Conservation (phyloP, 2,329 filamentous ascomycete genomes). For the Claviceps sp. region DNA sequence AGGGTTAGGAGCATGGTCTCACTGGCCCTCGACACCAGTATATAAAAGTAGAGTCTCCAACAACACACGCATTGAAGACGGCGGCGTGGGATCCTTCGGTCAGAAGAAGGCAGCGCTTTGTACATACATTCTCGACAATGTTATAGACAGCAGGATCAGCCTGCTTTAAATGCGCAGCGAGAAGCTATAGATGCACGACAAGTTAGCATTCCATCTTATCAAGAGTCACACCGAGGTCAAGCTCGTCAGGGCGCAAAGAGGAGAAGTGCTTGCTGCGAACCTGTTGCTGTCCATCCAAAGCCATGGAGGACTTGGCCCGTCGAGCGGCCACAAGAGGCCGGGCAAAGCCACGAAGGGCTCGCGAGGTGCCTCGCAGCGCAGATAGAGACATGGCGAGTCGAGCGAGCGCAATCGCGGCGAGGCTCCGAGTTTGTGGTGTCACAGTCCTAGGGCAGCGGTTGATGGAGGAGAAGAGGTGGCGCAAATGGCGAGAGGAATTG, state of each 20-base stretch:
- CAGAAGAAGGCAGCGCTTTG: not conserved
- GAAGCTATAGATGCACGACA: slow-evolving; percentile 47
- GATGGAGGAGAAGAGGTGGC: not conserved
- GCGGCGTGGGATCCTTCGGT: not conserved
- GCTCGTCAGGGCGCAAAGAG: not conserved
- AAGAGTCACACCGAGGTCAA: not conserved
- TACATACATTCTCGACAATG: slow-evolving; percentile 72
- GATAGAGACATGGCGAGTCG: slow-evolving; percentile 30
- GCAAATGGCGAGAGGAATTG: no score
- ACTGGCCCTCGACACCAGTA: no score
- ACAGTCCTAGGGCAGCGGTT: not conserved
- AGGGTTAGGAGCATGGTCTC: not conserved
- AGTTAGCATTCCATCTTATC: slow-evolving; percentile 6
- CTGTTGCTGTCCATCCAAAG: slow-evolving; percentile 45
- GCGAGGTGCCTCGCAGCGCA: slow-evolving; percentile 33
- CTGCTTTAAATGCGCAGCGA: slow-evolving; percentile 65
- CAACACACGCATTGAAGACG: no score
- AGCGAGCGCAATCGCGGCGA: not conserved
- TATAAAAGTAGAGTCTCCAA: no score
- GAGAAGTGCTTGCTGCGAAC: slow-evolving; percentile 23
- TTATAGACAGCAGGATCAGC: slow-evolving; percentile 78
- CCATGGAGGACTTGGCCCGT: slow-evolving; percentile 32
- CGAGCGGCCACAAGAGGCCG: slow-evolving; percentile 17
- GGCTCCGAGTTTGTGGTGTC: no score
- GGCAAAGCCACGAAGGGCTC: slow-evolving; percentile 30